Conservation (phyloP, 768 basidiomycete genomes). For the Collybia sordida region DNA sequence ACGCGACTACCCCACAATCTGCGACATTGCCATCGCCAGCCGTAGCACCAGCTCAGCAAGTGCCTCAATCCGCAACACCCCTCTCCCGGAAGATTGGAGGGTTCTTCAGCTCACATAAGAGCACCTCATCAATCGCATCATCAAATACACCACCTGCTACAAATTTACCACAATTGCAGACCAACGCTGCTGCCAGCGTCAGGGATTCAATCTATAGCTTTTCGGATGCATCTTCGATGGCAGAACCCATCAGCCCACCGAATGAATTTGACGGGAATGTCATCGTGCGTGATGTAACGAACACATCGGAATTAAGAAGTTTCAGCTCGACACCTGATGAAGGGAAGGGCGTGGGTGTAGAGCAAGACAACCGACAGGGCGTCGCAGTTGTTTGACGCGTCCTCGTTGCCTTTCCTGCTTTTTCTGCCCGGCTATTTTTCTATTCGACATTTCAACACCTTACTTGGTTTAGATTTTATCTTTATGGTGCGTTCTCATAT, state of each 20-base stretch:
- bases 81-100: slow-evolving; percentile 69
- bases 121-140: slow-evolving; percentile 38
- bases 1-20: slow-evolving; percentile 21
- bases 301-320: slow-evolving; percentile 21
- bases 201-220: slow-evolving; percentile 48
- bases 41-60: slow-evolving; percentile 25
- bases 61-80: slow-evolving; percentile 36
- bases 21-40: slow-evolving; percentile 25
- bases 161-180: slow-evolving; percentile 28
- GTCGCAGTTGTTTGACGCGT: slow-evolving; percentile 2
- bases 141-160: slow-evolving; percentile 19
- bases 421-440: too few species aligned
- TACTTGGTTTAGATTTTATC: too few species aligned
- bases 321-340: slow-evolving; percentile 11
- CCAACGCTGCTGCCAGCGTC: slow-evolving; percentile 26
- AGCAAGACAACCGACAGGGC: background rate
- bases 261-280: slow-evolving; percentile 32
- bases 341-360: slow-evolving; percentile 14
- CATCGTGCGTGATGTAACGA: slow-evolving; percentile 28
- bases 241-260: slow-evolving; percentile 59
- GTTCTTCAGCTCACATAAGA: slow-evolving; percentile 62
- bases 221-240: slow-evolving; percentile 59
- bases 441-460: too few species aligned
- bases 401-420: background rate
- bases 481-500: too few species aligned